Base-by-base conservation (phyloP, 192 early-diverging fungal species). In the Linnemannia zychae region DNA sequence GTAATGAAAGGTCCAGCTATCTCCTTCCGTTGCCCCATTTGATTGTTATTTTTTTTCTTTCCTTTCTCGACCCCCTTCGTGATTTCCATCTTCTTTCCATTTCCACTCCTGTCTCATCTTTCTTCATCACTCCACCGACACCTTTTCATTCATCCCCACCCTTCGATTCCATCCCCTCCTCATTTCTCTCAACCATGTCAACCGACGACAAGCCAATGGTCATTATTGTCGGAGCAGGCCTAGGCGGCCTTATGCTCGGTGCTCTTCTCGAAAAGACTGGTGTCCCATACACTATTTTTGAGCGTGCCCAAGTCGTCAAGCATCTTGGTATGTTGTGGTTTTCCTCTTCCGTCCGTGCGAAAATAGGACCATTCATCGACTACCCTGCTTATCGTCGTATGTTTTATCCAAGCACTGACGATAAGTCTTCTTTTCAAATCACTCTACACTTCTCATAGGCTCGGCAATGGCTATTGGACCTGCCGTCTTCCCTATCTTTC, bases 211-310 rank as follows among this genome's bases (percentile, higher is more conserved):
- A 36, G 1, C 79, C 68, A 17, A 81, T 60, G 18, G 69, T 81
- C 1, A 36, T 76, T 34, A 82, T 82, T 22, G 80, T 82, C 3
- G 80, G 80, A 1, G 80, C 80, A 20, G 75, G 80, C 7, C 44
- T 82, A 4, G 80, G 70, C 2, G 80, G 80, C 24, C 52, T 82
- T 1, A 57, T 65, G 20, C 60, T 82, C 16, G 80, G 47, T 18
- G 7, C 76, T 0, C 20, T 82, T 0, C 80, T 82, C 16, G 75
- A 77, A 17, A 72, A 47, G 18, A 31, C 60, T 2, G 73, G 52
- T 2, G 22, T 82, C 34, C 50, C 57, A 0, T 82, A 82, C 38
- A 44, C 40, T 0, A 77, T 82, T 49, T 73, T 68, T 82, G 80
- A 82, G 65, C 74, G 80, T 22, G 60, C 57, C 0, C 33, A 1